These are phyloP conservation scores for Echites panduratus DNA, from an alignment of 257 asterid species.

Conservation along the genomic window DNA sequence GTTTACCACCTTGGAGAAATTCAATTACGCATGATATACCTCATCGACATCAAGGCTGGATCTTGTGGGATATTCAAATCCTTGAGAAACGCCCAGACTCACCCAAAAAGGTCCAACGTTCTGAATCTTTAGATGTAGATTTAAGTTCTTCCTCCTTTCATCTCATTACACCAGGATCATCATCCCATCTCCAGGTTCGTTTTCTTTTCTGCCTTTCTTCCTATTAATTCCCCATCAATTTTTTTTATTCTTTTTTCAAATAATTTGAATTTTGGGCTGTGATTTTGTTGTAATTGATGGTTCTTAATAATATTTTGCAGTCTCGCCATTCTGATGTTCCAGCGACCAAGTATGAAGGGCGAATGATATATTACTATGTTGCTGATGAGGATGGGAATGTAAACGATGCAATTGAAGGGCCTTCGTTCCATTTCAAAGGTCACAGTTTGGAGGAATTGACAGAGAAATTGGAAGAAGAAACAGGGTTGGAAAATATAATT, in stretches of 20 bases:
- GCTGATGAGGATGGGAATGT: slow-evolving; percentile 55
- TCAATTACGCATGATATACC: slow-evolving; percentile 87
- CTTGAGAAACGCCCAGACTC: slow-evolving; percentile 43
- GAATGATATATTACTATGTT: slow-evolving; percentile 54
- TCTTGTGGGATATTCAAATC: slow-evolving; percentile 68
- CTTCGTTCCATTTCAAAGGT: slow-evolving; percentile 62
- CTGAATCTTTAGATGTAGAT: slow-evolving; percentile 34
- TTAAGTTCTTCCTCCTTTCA: slow-evolving; percentile 40
- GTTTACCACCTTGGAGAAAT: slow-evolving; percentile 92
- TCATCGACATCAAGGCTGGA: slow-evolving; percentile 60
- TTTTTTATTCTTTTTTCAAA: not conserved
- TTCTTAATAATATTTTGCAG: slow-evolving; percentile 30
- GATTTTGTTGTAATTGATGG: not conserved
- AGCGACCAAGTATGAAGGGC: slow-evolving; percentile 47
- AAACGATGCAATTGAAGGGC: slow-evolving; percentile 37
- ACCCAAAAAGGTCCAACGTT: slow-evolving; percentile 26
- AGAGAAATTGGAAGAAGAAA: slow-evolving; percentile 57
- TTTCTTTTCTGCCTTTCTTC: slow-evolving; percentile 6
- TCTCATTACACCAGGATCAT: slow-evolving; percentile 25
- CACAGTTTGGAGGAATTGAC: slow-evolving; percentile 63
- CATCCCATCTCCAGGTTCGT: slow-evolving; percentile 24
- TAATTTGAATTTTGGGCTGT: not conserved
- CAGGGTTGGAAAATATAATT: slow-evolving; percentile 53
- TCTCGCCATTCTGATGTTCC: slow-evolving; percentile 23
- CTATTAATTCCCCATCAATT: not conserved